phyloP scores from a whole-genome alignment of 2,329 filamentous ascomycete species.

The Exophiala mesophila region DNA sequence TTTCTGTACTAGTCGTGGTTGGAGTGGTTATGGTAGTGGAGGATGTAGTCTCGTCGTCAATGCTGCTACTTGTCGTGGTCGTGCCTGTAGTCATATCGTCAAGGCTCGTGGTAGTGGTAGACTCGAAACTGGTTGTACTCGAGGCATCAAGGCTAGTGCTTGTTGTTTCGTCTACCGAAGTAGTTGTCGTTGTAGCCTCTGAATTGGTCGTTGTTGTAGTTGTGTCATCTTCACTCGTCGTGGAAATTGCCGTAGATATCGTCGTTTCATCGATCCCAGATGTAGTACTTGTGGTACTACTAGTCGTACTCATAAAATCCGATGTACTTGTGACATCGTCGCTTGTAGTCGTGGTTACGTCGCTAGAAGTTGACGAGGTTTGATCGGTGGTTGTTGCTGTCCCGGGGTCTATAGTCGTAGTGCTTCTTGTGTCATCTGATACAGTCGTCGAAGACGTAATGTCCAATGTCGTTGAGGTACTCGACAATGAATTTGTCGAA shows the following conservation, averaged over 20 bases:
- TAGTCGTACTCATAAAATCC: background rate
- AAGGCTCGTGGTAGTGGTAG: too few species aligned
- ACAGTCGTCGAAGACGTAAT: background rate
- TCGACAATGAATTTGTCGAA: background rate
- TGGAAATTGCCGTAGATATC: background rate
- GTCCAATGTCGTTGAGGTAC: background rate
- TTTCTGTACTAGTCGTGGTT: background rate
- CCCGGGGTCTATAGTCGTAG: background rate
- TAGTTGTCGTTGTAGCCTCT: background rate
- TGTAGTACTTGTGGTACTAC: background rate
- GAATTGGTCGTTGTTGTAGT: background rate
- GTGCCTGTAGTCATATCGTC: too few species aligned
- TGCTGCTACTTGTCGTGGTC: too few species aligned
- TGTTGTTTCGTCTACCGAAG: too few species aligned
- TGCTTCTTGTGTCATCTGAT: background rate
- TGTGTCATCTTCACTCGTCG: background rate
- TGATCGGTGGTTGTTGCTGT: background rate
- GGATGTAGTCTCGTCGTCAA: background rate
- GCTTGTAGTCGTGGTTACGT: background rate
- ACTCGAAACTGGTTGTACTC: too few species aligned
- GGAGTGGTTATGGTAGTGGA: background rate
- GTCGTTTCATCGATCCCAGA: background rate
- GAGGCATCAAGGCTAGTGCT: too few species aligned
- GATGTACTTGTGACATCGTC: background rate
- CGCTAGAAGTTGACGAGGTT: background rate